Base-by-base conservation (phyloP, 1,284 basidiomycete species). In the Salmacisia buchloeana region DNA sequence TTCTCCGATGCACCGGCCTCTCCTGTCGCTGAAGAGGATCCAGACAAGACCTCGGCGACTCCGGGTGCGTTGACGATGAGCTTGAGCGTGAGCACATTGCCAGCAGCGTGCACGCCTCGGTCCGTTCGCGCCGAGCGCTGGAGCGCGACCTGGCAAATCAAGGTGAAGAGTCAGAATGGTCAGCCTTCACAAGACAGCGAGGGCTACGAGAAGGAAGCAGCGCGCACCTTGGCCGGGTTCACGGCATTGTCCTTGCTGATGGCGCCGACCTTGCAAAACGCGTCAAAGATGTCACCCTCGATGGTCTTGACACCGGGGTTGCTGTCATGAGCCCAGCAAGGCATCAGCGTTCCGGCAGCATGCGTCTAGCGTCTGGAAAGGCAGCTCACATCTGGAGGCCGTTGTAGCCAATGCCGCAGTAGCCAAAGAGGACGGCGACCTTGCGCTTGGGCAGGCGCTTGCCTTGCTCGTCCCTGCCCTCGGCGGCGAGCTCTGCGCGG, bases 81-180 rank as follows among this genome's bases (percentile, higher is more conserved):
- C 58, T 80, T 80, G n/a, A 80, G 63, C 9, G 69, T 71, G 27
- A 76, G 87, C 31, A 92, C 83, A 78, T 99, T 99, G 12, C 94
- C 91, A 6, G 93, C 94, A 4, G 96, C 96, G 77, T 97, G 94
- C 4, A 99, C 96, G 21, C 96, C 96, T 1, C 94, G 90, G 80
- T 99, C 96, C 0, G 96, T 99, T 2, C 96, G 84, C 5, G 96
- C 96, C 2, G 94, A 91, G 39, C 96, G 86, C 49, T 87, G 88
- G 13, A 98, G 85, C 57, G 85, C 86, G 60, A 94, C 89, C 90
- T 61, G 58, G 34, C 12, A 18, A 31, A 21, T 34, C 18, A 7
- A 10, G 9, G 31, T 39, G 18, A 13, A 62, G 25, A n/a, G 29
- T 41, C 27, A 13, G 49, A 52, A 35, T 34, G 18, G 2, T 60